These are phyloP conservation scores for Tripterygium wilfordii DNA, from an alignment of 177 flowering plant genomes.

Conservation along the genomic window DNA sequence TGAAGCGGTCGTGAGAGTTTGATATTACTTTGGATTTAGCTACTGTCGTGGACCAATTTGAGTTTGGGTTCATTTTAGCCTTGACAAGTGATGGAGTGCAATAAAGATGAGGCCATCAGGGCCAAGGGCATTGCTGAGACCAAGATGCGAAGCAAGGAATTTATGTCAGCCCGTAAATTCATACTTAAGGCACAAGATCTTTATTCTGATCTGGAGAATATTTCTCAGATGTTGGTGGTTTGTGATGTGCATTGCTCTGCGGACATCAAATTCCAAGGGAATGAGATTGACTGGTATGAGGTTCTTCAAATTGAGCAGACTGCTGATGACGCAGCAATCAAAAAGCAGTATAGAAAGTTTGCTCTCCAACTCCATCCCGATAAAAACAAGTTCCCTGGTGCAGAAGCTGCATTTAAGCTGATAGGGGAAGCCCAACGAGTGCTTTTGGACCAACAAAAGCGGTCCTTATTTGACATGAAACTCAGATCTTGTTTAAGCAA, in stretches of 20 bases:
- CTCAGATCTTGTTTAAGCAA: constrained; percentile 10
- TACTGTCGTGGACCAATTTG: too few relatives aligned
- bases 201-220: constrained; percentile 51
- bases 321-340: constrained; percentile 56
- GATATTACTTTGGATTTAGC: too few relatives aligned
- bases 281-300: constrained; percentile 72
- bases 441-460: constrained; percentile 37
- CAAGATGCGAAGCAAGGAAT: constrained; percentile 71
- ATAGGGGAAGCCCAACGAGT: constrained; percentile 52
- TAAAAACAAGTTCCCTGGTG: constrained; percentile 70
- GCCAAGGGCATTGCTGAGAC: constrained; percentile 62
- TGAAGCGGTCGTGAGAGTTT: too few relatives aligned
- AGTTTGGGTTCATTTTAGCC: background rate
- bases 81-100: constrained; percentile 62
- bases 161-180: constrained; percentile 51
- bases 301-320: constrained; percentile 60
- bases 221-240: constrained; percentile 57
- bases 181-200: constrained; percentile 58
- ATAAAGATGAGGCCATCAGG: constrained; percentile 77
- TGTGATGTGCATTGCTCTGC: constrained; percentile 84
- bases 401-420: constrained; percentile 56
- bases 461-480: constrained; percentile 34
- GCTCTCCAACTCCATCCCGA: constrained; percentile 84
- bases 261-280: constrained; percentile 31
- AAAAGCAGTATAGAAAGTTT: constrained; percentile 67